Base-by-base conservation (phyloP, 371 early-diverging fungal genomes). In the Spraguea lophii region DNA sequence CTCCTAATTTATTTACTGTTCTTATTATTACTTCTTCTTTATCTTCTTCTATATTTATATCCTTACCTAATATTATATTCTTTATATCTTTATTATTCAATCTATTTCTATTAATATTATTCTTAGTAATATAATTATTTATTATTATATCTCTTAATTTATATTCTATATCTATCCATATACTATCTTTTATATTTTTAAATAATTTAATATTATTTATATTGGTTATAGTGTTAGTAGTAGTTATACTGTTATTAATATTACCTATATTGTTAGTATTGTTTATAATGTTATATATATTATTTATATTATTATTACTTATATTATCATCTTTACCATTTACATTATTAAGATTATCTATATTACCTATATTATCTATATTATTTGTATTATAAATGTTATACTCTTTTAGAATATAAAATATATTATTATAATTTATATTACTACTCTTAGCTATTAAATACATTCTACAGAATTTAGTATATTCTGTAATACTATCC, bases 141-240 rank as follows among this genome's bases (percentile, higher is more conserved):
- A 95, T 72, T 64, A 95, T 92, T 69, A 92, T 66, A 69, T 95
- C 95, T 78, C 88, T 91, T 58, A 94, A 70, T 50, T 75, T 70
- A 19, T 82, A 82, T 76, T 97, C 98, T 6, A 88, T 85, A 70
- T 82, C 78, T 47, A 87, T 82, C 98, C 98, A 97, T 66, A 89
- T 88, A 69, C 82, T 83, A 63, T 91, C 92, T 1, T 83, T 74
- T 46, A 87, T 65, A 0, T 84, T 78, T 46, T 90, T 91, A 90
- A 90, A 94, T 66, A 94, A 79, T 54, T 88, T 88, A 65, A 90
- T 85, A 32, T 85, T 79, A 63, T 88, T 78, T 56, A 93, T 40
- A 88, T 76, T 3, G 88, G 86, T 55, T 93, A 78, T 59, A 97
- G 72, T 51, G 94, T 88, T 51, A 97, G 73, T 13, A 88, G 81